Conservation (phyloP, 1,284 basidiomycete genomes). For the Trichosporon sp. region DNA sequence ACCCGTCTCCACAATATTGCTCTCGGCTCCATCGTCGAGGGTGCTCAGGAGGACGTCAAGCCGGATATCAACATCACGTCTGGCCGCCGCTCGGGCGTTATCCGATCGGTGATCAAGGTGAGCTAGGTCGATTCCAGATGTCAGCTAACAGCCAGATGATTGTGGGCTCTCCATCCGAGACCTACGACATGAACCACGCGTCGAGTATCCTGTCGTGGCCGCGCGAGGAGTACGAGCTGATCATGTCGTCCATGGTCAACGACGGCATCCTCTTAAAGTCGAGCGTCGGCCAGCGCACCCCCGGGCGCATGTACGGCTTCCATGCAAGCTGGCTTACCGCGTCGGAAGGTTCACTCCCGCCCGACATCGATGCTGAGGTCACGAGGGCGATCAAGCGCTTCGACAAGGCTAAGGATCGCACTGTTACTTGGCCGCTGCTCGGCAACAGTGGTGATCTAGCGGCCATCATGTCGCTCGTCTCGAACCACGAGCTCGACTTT, state of each 20-base stretch:
- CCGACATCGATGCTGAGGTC: slow-evolving; percentile 68
- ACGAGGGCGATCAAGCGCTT: slow-evolving; percentile 61
- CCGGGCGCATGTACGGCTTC: slow-evolving; percentile 40
- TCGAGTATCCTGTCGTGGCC: slow-evolving; percentile 65
- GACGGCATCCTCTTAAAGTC: slow-evolving; percentile 43
- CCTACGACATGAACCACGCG: slow-evolving; percentile 66
- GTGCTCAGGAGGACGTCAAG: slow-evolving; percentile 47
- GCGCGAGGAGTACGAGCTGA: slow-evolving; percentile 61
- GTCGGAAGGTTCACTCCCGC: slow-evolving; percentile 63
- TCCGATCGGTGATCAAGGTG: slow-evolving; percentile 73
- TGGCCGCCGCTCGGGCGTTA: slow-evolving; percentile 55
- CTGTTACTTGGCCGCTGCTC: slow-evolving; percentile 42
- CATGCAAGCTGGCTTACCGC: slow-evolving; percentile 51
- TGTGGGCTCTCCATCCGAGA: slow-evolving; percentile 68
- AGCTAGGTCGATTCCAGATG: slow-evolving; percentile 8
- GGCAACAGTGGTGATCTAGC: slow-evolving; percentile 47
- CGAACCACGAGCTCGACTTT: slow-evolving; percentile 46
- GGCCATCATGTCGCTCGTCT: slow-evolving; percentile 46
- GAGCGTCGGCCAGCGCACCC: slow-evolving; percentile 22
- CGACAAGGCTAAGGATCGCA: slow-evolving; percentile 59
- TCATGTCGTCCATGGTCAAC: slow-evolving; percentile 48
- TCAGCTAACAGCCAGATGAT: slow-evolving; percentile 60
- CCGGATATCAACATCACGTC: background rate
- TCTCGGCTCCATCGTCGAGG: slow-evolving; percentile 61
- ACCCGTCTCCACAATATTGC: slow-evolving; percentile 66